phyloP scores from a whole-genome alignment of 768 basidiomycete genomes.

The Suillus subaureus region DNA sequence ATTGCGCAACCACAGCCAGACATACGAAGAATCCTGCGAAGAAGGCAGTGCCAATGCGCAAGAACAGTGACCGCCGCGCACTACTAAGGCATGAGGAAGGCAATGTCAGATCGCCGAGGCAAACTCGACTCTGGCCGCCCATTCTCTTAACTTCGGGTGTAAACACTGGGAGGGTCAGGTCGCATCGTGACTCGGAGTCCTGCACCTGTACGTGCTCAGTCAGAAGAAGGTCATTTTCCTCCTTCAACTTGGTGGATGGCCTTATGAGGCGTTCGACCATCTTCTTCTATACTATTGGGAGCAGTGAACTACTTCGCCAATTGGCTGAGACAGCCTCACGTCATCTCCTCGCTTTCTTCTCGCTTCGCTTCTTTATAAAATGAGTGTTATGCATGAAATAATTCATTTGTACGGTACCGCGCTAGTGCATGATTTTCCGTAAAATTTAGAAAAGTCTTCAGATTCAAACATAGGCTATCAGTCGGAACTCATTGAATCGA shows the following conservation, averaged over 20 bases:
- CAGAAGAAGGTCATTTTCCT: background rate
- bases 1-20: slow-evolving; percentile 13
- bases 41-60: slow-evolving; percentile 13
- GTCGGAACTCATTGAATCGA: no score
- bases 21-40: slow-evolving; percentile 16
- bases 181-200: background rate
- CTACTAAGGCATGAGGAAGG: background rate
- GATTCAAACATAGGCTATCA: no score
- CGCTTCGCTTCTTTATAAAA: no score
- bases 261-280: background rate
- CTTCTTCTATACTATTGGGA: no score
- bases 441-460: no score
- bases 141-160: background rate
- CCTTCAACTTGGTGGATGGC: background rate
- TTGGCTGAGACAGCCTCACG: no score
- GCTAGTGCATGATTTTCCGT: no score
- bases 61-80: background rate
- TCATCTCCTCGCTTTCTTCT: no score
- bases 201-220: background rate
- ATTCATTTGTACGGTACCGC: no score
- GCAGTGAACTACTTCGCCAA: no score
- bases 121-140: background rate
- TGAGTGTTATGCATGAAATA: no score
- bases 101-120: background rate
- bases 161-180: background rate